A percentile compares a stretch with the other conserved stretches of the same genome.
Conservation (phyloP, 192 early-diverging fungal genomes). For the Backusella liffmaniae region DNA sequence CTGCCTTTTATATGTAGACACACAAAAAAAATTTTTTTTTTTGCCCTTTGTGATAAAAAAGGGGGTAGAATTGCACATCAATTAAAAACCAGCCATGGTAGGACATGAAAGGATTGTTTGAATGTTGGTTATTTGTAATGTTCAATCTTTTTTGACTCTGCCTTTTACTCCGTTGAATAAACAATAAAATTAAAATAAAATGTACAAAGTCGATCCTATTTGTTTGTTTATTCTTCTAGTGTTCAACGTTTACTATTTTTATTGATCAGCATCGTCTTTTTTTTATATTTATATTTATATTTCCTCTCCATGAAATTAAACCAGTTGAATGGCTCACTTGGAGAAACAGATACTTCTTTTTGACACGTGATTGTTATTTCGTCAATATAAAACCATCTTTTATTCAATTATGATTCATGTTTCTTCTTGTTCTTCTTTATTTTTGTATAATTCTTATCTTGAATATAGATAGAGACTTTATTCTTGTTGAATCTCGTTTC, state of each 20-base stretch:
- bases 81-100: slow-evolving; percentile 5
- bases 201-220: neutral
- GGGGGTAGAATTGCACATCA: neutral
- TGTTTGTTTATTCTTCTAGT: neutral
- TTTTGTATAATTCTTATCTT: neutral
- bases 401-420: neutral
- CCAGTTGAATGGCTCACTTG: neutral
- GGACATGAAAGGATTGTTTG: neutral
- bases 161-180: slow-evolving; percentile 2
- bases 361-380: neutral
- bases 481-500: neutral
- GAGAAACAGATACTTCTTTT: neutral
- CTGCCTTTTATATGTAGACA: neutral
- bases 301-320: neutral
- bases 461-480: neutral
- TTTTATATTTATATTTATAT: neutral
- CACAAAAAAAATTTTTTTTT: neutral
- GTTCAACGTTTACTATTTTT: neutral
- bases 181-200: neutral
- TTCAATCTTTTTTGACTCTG: neutral
- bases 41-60: neutral
- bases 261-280: neutral
- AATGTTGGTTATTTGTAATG: slow-evolving; percentile 6
- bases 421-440: neutral
- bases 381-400: neutral